These are phyloP conservation scores for Dactylella cylindrospora DNA, from an alignment of 2,329 filamentous ascomycete species.

Conservation along the genomic window DNA sequence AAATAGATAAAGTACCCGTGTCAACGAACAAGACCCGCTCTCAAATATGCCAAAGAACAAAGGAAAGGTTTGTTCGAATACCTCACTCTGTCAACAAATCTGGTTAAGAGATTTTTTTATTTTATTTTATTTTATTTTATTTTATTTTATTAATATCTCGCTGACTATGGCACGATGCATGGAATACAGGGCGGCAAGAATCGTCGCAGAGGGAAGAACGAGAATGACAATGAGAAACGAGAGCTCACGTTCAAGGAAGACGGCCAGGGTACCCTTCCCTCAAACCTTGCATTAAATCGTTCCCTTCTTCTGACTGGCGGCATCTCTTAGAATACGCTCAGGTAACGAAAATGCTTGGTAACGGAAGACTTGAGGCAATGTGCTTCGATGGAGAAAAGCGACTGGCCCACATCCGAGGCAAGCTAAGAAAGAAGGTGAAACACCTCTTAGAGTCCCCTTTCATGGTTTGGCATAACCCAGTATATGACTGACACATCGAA, in stretches of 20 bases:
- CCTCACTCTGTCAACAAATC: conserved; percentile 16
- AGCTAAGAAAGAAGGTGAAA: conserved; percentile 87
- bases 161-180: no score
- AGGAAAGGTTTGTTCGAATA: conserved; percentile 74
- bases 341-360: conserved; percentile 93
- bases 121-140: not conserved
- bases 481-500: no score
- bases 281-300: not conserved
- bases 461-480: no score
- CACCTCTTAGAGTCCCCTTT: no score
- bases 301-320: not conserved
- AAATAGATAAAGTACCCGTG: not conserved
- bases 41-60: conserved; percentile 99
- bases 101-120: not conserved
- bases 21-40: conserved; percentile 54
- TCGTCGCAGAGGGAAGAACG: conserved; percentile 96
- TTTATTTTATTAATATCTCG: not conserved
- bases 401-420: conserved; percentile 83
- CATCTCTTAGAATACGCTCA: conserved; percentile 68
- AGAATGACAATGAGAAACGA: conserved; percentile 98
- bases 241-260: conserved; percentile 99
- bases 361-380: conserved; percentile 86
- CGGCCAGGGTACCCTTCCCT: conserved; percentile 66
- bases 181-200: conserved; percentile 92
- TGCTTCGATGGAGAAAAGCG: conserved; percentile 95